Percentiles rank a stretch among this genome's conserved stretches.
Evolutionary conservation across 768 basidiomycete genomes (phyloP).

Genomic region (Tricholoma saponaceum): DNA sequence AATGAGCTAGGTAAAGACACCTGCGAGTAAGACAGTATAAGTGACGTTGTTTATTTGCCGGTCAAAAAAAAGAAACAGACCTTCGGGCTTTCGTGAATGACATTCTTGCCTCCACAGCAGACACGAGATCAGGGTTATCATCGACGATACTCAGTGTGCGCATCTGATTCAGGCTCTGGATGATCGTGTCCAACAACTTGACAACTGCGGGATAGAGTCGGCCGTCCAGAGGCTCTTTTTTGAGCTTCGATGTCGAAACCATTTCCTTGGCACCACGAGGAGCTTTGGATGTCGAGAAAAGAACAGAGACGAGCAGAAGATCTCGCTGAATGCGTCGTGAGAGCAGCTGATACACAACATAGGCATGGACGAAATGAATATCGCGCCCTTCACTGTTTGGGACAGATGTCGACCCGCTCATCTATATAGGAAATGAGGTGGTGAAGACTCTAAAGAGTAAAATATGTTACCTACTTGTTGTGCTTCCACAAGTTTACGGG

Average conservation of each 20-base stretch:
- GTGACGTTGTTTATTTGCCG: not conserved
- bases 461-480: constrained; percentile 55
- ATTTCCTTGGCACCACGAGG: constrained; percentile 8
- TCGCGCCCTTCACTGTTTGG: constrained; percentile 47
- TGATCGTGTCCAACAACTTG: constrained; percentile 80
- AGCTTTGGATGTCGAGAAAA: constrained; percentile 40
- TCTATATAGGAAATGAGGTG: constrained; percentile 18
- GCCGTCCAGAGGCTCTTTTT: constrained; percentile 51
- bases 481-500: constrained; percentile 75
- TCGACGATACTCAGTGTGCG: constrained; percentile 80
- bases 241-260: constrained; percentile 25
- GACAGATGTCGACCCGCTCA: constrained; percentile 37
- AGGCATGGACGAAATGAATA: constrained; percentile 82
- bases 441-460: not conserved
- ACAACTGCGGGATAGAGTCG: constrained; percentile 84
- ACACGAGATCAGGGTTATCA: constrained; percentile 78
- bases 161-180: constrained; percentile 86
- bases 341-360: constrained; percentile 83
- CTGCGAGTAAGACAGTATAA: constrained; percentile 29
- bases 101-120: constrained; percentile 72
- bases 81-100: constrained; percentile 73
- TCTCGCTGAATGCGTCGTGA: constrained; percentile 88
- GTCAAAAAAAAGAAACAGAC: constrained; percentile 28
- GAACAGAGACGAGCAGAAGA: constrained; percentile 68
- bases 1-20: constrained; percentile 72